These are phyloP conservation scores for Serendipita sp. DNA, from an alignment of 768 basidiomycete species.

Conservation along the genomic window DNA sequence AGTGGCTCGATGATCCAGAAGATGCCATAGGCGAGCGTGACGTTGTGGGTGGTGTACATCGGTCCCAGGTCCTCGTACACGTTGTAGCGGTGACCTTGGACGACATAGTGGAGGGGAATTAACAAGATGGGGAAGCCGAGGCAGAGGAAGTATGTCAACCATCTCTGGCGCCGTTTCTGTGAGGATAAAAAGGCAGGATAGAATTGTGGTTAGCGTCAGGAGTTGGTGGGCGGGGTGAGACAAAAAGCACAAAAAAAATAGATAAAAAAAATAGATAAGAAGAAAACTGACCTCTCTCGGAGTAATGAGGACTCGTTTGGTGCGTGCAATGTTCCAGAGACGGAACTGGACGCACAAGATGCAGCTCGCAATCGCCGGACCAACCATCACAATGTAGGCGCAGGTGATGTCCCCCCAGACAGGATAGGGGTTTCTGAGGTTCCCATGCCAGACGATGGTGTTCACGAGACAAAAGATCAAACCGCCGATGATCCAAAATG, in stretches of 20 bases:
- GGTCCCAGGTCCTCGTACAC: conserved; percentile 46
- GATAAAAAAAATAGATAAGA: too few species aligned
- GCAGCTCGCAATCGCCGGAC: neutral
- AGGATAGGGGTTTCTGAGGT: neutral
- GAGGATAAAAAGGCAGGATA: too few species aligned
- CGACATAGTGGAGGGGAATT: conserved; percentile 24
- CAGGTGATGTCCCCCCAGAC: neutral
- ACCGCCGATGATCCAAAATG: neutral
- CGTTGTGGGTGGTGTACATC: conserved; percentile 33
- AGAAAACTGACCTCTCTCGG: neutral
- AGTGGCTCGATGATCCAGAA: conserved; percentile 30
- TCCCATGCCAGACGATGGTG: neutral
- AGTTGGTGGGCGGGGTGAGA: neutral
- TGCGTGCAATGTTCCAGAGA: neutral
- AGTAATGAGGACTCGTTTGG: neutral
- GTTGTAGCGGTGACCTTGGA: conserved; percentile 46
- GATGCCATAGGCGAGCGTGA: conserved; percentile 29
- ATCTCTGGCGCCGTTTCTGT: neutral
- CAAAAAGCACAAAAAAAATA: too few species aligned
- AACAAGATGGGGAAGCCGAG: neutral
- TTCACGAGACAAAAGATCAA: neutral
- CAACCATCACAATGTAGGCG: neutral
- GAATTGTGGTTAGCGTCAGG: neutral
- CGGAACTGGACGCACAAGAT: neutral
- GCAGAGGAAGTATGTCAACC: neutral